A percentile compares a stretch with the other conserved stretches of the same genome.
phyloP scores from a whole-genome alignment of 192 early-diverging fungal species.

The Physocladia obscura region DNA sequence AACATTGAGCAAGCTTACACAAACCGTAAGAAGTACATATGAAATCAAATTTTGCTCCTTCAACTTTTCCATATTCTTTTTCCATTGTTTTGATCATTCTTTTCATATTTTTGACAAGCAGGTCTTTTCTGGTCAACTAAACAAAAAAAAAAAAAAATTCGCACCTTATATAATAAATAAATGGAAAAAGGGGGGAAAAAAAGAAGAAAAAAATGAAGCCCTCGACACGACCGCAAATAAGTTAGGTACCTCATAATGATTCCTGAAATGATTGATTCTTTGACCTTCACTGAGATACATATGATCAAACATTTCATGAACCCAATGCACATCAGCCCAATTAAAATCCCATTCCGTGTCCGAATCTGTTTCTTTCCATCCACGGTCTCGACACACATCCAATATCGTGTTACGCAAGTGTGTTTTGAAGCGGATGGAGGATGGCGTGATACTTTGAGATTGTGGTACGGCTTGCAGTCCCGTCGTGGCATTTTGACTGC shows the following conservation, averaged over 20 bases:
- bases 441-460: not conserved
- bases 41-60: slow-evolving; percentile 60
- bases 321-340: slow-evolving; percentile 61
- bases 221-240: no score
- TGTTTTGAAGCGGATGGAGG: slow-evolving; percentile 47
- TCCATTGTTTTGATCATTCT: slow-evolving; percentile 66
- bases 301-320: slow-evolving; percentile 67
- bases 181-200: not conserved
- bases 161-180: slow-evolving; percentile 12
- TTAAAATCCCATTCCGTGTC: slow-evolving; percentile 60
- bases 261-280: slow-evolving; percentile 64
- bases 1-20: not conserved
- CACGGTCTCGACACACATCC: slow-evolving; percentile 59
- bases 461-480: not conserved
- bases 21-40: slow-evolving; percentile 55
- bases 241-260: slow-evolving; percentile 62
- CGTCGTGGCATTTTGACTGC: not conserved
- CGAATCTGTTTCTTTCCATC: slow-evolving; percentile 62
- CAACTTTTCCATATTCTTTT: slow-evolving; percentile 57
- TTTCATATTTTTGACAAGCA: slow-evolving; percentile 68
- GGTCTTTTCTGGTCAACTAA: slow-evolving; percentile 63
- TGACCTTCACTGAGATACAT: slow-evolving; percentile 60
- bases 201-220: no score
- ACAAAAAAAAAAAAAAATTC: not conserved
- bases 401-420: slow-evolving; percentile 57